phyloP scores from a whole-genome alignment of 345 rosid species.

The Erysimum cheiranthoides region DNA sequence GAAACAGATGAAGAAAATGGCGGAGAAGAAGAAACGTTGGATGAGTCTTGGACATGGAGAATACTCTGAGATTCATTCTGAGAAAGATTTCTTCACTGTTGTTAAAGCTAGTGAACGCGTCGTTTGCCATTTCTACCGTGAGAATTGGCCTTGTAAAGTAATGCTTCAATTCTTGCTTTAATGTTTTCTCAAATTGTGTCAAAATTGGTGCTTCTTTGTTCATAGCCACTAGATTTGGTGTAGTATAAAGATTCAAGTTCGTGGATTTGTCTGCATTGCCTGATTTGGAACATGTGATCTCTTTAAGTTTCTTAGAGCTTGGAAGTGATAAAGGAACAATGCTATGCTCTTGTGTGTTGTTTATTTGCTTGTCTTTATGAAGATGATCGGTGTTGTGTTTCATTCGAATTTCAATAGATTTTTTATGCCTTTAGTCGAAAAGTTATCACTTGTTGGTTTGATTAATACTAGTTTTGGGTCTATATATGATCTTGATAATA shows the following conservation, averaged over 20 bases:
- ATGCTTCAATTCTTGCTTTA: neutral
- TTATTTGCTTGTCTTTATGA: too few species aligned
- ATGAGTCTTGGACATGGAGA: slow-evolving; percentile 90
- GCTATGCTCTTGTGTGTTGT: too few species aligned
- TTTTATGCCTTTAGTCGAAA: too few species aligned
- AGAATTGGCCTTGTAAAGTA: slow-evolving; percentile 99
- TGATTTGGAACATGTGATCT: neutral
- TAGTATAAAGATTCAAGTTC: too few species aligned
- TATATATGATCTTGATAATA: neutral
- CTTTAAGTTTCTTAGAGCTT: neutral
- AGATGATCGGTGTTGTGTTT: too few species aligned
- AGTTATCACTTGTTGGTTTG: neutral
- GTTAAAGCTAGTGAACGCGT: slow-evolving; percentile 97
- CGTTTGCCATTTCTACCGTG: slow-evolving; percentile 93
- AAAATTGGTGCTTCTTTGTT: neutral
- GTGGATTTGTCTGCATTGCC: neutral
- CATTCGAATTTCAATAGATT: too few species aligned
- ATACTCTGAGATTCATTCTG: slow-evolving; percentile 78
- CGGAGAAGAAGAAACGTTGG: slow-evolving; percentile 94
- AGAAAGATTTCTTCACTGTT: slow-evolving; percentile 84
- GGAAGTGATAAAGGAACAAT: too few species aligned
- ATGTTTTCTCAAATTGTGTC: neutral
- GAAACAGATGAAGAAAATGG: slow-evolving; percentile 94
- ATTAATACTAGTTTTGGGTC: neutral
- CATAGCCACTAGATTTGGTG: neutral